Conservation (phyloP, 106 monocot genomes). For the Cymbidium sinense region DNA sequence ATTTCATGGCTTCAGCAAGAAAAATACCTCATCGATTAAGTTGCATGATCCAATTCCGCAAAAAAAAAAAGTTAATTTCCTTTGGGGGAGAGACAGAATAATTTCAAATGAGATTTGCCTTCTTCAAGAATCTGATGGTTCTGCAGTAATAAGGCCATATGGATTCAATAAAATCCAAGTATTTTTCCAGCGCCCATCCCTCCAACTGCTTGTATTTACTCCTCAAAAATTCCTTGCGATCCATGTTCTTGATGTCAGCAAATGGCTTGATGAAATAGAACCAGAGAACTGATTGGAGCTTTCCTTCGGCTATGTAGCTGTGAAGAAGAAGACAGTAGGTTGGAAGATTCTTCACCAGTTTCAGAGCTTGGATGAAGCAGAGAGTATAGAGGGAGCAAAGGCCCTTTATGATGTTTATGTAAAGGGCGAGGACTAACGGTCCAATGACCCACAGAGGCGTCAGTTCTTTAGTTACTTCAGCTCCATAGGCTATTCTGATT, state of each 20-base stretch:
- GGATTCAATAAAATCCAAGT: constrained; percentile 64
- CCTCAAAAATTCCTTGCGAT: constrained; percentile 25
- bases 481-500: constrained; percentile 44
- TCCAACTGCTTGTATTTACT: constrained; percentile 35
- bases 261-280: constrained; percentile 37
- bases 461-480: constrained; percentile 55
- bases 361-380: constrained; percentile 37
- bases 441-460: constrained; percentile 67
- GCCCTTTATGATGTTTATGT: constrained; percentile 53
- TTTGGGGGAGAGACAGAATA: too few species aligned
- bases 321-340: constrained; percentile 18
- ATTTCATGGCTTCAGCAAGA: not conserved
- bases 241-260: constrained; percentile 34
- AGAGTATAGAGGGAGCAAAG: constrained; percentile 42
- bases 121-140: constrained; percentile 76
- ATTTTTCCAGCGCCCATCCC: constrained; percentile 55
- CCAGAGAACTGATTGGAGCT: constrained; percentile 31
- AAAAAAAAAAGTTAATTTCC: constrained; percentile 1
- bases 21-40: not conserved
- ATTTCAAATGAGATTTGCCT: constrained; percentile 59
- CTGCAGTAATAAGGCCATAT: constrained; percentile 86
- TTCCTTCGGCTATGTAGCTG: constrained; percentile 48
- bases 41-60: not conserved
- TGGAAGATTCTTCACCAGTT: constrained; percentile 44
- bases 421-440: constrained; percentile 46